A percentile compares a stretch with the other conserved stretches of the same genome.
Conservation (phyloP, 1,284 basidiomycete species). For the Inonotus hispidus region DNA sequence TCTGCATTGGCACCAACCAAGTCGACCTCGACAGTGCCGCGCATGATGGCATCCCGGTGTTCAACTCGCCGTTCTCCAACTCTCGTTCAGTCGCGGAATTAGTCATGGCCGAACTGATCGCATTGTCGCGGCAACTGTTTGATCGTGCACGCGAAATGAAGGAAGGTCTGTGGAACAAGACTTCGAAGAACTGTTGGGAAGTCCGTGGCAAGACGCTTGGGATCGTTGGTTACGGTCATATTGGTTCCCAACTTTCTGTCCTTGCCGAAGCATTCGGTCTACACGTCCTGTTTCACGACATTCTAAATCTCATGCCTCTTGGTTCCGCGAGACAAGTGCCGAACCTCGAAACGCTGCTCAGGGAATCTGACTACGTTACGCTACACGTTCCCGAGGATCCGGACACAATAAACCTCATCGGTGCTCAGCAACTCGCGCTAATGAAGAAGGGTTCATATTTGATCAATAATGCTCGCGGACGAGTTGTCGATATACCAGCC, state of each 20-base stretch:
- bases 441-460: constrained; percentile 98
- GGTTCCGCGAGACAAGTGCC: constrained; percentile 91
- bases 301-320: constrained; percentile 96
- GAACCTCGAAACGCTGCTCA: constrained; percentile 73
- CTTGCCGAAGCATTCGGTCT: constrained; percentile 97
- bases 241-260: constrained; percentile 95
- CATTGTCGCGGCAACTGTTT: constrained; percentile 90
- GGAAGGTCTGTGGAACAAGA: constrained; percentile 96
- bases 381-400: constrained; percentile 96
- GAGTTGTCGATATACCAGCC: constrained; percentile 92
- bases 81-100: constrained; percentile 99
- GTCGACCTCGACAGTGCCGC: constrained; percentile 88
- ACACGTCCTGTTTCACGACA: constrained; percentile 94
- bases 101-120: constrained; percentile 92
- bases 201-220: constrained; percentile 96
- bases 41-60: constrained; percentile 91
- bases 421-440: constrained; percentile 64
- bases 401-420: constrained; percentile 96
- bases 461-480: constrained; percentile 97
- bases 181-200: constrained; percentile 98
- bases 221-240: constrained; percentile 98
- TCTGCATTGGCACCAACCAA: constrained; percentile 99
- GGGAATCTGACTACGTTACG: constrained; percentile 87
- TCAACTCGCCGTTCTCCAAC: constrained; percentile 99
- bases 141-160: constrained; percentile 89